Evolutionary conservation across 805 yeast species (phyloP), one percentile per base, ranked within the genome.

Genomic region (Hanseniaspora meyeri): DNA sequence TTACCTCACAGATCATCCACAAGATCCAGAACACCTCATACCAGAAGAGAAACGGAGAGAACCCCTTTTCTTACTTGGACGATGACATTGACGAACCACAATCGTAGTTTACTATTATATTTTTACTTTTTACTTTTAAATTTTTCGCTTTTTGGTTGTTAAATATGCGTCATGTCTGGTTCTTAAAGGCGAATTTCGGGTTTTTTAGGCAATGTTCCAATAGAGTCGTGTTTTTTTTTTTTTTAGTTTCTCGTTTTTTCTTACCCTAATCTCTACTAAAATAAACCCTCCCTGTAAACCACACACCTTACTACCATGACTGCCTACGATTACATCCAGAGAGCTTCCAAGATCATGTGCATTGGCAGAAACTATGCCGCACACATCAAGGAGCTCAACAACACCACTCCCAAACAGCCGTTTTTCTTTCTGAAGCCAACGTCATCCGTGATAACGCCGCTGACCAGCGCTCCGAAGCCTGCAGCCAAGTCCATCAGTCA

Each of bases 351-450:
- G 71, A 79, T 91, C 65, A 78, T 93, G 17, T 93, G 98, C 70
- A 91, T 93, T 62, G 99, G 98, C 47, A 83, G 98, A 64, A 93
- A 93, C 70, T 93, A 89, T 67, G 95, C 88, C n/a, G 97, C 95
- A 20, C 99, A 93, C 65, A 87, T 89, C 66, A 79, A 84, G 60
- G 99, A 93, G 68, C 74, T 93, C 58, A 85, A 87, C 74, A 93
- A 90, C 66, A 70, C 79, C 27, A 76, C 78, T 20, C 97, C 99
- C 2, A 72, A 75, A 38, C 87, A 82, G 65, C 99, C 99, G 3
- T 91, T 93, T 63, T 93, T 84, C 75, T 93, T 93, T 68, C 72
- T 90, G 61, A 93, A 93, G 70, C 98, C 99, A 11, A 73, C 85
- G 3, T 83, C 95, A 4, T 76, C 95, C 7, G 76, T 89, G 24